phyloP scores from a whole-genome alignment of 2,329 filamentous ascomycete genomes.

The Alternaria sp. region DNA sequence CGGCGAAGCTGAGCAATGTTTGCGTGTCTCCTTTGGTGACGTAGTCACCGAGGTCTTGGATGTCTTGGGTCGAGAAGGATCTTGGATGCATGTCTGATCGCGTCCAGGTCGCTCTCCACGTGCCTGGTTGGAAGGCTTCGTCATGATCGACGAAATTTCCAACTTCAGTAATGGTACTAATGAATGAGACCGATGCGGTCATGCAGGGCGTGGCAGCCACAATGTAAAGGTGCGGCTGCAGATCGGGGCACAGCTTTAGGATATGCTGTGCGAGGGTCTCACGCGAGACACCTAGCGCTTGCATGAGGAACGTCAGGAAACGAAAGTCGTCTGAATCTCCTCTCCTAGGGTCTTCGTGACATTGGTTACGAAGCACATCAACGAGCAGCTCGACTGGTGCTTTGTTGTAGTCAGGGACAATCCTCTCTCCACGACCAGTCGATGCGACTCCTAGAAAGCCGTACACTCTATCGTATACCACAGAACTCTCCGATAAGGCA shows the following conservation, averaged over 20 bases:
- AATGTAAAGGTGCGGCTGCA: constrained; percentile 14
- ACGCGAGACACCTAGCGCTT: constrained; percentile 13
- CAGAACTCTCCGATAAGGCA: constrained; percentile 13
- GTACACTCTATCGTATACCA: constrained; percentile 18
- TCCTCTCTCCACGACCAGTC: constrained; percentile 6
- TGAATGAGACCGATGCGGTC: constrained; percentile 9
- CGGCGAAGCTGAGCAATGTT: constrained; percentile 3
- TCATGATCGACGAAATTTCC: constrained; percentile 11
- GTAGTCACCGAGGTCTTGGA: constrained; percentile 3
- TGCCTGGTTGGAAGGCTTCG: constrained; percentile 11
- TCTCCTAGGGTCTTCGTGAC: background rate
- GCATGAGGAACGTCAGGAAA: constrained; percentile 16
- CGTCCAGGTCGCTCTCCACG: constrained; percentile 8
- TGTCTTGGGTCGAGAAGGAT: constrained; percentile 8
- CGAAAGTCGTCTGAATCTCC: constrained; percentile 11
- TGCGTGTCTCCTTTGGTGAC: background rate
- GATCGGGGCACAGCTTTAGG: background rate
- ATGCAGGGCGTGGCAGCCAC: constrained; percentile 11
- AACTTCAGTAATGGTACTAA: constrained; percentile 10
- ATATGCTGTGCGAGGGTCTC: constrained; percentile 14
- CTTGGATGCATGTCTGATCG: constrained; percentile 16
- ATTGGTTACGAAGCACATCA: constrained; percentile 21
- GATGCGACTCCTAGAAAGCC: constrained; percentile 20
- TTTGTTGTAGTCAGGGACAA: constrained; percentile 20
- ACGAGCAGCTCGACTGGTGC: constrained; percentile 16